A percentile compares a stretch with the other conserved stretches of the same genome.
Evolutionary conservation across 805 yeast species (phyloP).

Genomic region (Kodamaea kakaduensis): DNA sequence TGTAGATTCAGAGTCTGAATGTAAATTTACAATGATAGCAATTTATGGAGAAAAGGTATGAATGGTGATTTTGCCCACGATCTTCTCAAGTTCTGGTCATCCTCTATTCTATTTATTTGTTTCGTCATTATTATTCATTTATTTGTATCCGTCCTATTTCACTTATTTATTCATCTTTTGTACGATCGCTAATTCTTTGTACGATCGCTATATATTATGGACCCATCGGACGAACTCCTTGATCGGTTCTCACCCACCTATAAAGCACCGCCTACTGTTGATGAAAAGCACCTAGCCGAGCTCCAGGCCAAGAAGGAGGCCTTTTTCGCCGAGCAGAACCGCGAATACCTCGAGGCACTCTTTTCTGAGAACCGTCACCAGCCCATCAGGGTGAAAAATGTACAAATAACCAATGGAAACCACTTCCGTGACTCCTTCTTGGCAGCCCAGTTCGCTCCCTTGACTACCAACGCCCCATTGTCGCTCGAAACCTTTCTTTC

Average conservation of each 20-base stretch:
- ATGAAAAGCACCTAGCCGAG: constrained; percentile 26
- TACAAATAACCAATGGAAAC: constrained; percentile 48
- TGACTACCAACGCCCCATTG: constrained; percentile 31
- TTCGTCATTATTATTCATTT: no score
- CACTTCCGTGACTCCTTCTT: constrained; percentile 45
- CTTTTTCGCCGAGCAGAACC: constrained; percentile 30
- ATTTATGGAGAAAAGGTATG: no score
- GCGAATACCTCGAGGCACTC: constrained; percentile 29
- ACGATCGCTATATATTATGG: constrained; percentile 1
- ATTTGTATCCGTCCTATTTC: no score
- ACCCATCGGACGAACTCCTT: constrained; percentile 27
- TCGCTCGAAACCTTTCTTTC: constrained; percentile 40
- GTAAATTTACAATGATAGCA: no score
- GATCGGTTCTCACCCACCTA: constrained; percentile 22
- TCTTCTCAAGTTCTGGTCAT: no score
- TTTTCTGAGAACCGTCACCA: constrained; percentile 28
- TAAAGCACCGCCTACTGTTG: constrained; percentile 11
- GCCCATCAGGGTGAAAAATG: constrained; percentile 43
- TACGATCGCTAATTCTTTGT: no score
- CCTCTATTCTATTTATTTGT: no score
- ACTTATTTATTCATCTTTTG: no score
- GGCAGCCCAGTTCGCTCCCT: constrained; percentile 44
- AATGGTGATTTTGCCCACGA: no score
- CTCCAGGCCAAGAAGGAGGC: constrained; percentile 27
- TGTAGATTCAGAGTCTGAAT: no score